Percentiles rank a stretch among this genome's conserved stretches.
phyloP scores from a whole-genome alignment of 163 green algal genomes.

The Prototheca stagnorum region DNA sequence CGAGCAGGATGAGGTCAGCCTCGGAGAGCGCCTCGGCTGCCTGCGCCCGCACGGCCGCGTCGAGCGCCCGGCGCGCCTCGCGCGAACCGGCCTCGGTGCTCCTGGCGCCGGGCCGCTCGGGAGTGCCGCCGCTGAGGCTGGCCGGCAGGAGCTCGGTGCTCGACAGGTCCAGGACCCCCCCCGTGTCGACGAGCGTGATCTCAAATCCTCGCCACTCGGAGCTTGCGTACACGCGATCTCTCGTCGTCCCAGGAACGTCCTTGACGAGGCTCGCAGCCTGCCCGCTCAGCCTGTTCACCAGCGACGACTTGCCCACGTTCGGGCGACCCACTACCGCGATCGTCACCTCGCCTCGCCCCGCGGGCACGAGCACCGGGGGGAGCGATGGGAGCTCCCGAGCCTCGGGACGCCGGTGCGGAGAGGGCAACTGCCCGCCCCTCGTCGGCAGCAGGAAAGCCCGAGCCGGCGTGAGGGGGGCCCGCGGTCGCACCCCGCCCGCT shows the following conservation, averaged over 20 bases:
- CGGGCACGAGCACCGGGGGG: too few relatives aligned
- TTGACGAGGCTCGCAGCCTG: conserved; percentile 78
- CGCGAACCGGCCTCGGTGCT: conserved; percentile 7
- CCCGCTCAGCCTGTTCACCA: conserved; percentile 92
- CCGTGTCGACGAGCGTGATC: conserved; percentile 91
- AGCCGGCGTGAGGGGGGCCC: too few relatives aligned
- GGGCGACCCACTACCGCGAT: too few relatives aligned
- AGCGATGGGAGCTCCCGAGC: too few relatives aligned
- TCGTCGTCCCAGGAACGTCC: conserved; percentile 83
- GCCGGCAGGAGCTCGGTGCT: too few relatives aligned
- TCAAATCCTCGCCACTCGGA: conserved; percentile 67
- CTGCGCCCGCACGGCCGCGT: conserved; percentile 61
- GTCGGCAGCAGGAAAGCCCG: too few relatives aligned
- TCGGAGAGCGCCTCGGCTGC: conserved; percentile 73
- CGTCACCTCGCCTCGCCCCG: too few relatives aligned
- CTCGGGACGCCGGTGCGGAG: too few relatives aligned
- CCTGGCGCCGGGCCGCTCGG: conserved; percentile 24
- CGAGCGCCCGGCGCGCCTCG: conserved; percentile 39
- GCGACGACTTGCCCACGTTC: too few relatives aligned
- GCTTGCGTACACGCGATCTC: conserved; percentile 80
- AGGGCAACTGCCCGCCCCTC: too few relatives aligned
- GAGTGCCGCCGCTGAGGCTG: too few relatives aligned
- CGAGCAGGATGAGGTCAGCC: conserved; percentile 65
- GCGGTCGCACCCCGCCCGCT: too few relatives aligned
- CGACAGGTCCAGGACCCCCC: conserved; percentile 69